Evolutionary conservation across 352 stramenopile species (phyloP).

Genomic region (Globisporangium cystogenes): DNA sequence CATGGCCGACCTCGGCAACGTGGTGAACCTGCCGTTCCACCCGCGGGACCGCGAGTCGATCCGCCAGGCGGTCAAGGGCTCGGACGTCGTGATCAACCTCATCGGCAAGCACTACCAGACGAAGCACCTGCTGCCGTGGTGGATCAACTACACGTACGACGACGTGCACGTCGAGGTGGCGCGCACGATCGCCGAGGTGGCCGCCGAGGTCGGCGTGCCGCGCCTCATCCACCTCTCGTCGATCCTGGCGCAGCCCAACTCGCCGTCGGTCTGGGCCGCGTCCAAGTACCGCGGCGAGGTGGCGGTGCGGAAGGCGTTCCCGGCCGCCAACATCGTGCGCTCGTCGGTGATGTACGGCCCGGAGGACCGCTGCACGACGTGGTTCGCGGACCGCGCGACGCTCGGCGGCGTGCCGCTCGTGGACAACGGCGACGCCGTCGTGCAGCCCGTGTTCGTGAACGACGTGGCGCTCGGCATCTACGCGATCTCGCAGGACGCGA

Average conservation of each 20-base stretch:
- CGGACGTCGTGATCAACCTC: conserved; percentile 96
- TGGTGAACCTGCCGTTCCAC: conserved; percentile 73
- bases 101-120: conserved; percentile 98
- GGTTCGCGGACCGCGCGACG: conserved; percentile 71
- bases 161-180: conserved; percentile 95
- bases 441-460: conserved; percentile 91
- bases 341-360: conserved; percentile 93
- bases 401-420: conserved; percentile 87
- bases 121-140: conserved; percentile 90
- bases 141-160: conserved; percentile 95
- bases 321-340: conserved; percentile 94
- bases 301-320: conserved; percentile 90
- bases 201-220: conserved; percentile 68
- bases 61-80: conserved; percentile 85
- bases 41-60: conserved; percentile 93
- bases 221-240: conserved; percentile 83
- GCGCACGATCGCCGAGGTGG: conserved; percentile 75
- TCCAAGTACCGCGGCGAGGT: conserved; percentile 86
- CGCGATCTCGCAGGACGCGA: conserved; percentile 68
- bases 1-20: conserved; percentile 92
- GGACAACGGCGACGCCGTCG: conserved; percentile 89
- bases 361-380: conserved; percentile 95
- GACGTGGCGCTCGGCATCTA: conserved; percentile 81
- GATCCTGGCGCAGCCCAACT: conserved; percentile 78
- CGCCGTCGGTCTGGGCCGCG: conserved; percentile 70